Base-by-base conservation (phyloP, 2,329 filamentous ascomycete species). In the Sclerotinia borealis region DNA sequence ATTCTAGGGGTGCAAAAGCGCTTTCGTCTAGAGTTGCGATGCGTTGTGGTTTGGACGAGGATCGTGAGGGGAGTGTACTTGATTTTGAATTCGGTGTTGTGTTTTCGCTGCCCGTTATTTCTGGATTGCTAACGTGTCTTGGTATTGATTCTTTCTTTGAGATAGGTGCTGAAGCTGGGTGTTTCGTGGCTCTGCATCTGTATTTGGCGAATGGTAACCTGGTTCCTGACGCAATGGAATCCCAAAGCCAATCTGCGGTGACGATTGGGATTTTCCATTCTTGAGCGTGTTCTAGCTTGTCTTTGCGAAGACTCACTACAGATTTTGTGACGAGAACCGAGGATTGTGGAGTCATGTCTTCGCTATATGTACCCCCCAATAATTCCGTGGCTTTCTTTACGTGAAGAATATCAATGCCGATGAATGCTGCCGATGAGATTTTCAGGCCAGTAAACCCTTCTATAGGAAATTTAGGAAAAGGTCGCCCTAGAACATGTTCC, bases 241-340 rank as follows among this genome's bases (percentile, higher is more conserved):
- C 83, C 87, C 90, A 95, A 3, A 99, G 79, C 95, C 95, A 99
- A 27, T 88, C 84, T 22, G 85, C 84, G 9, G 83, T 83, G 13
- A 98, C 90, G n/a, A 93, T 85, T 2, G 92, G 91, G 13, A 98
- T 88, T 5, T 83, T 82, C 81, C 90, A 91, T 69, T 87, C 82
- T 10, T 85, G 75, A 0, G 92, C 92, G 72, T 91, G 87, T 50
- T 88, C 85, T 22, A 95, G 79, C 76, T 99, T 99, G 68, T 95
- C 89, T 63, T 80, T 83, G 74, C 83, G 78, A 76, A 92, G 50
- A 72, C 64, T 74, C 31, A 75, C 72, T 48, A 76, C 80, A 1
- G 79, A 78, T 47, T 76, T 74, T 79, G 81, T 63, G n/a, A 99
- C 76, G 3, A 99, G 79, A 22, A 98, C 79, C 17, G 89, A 91